A percentile compares a stretch with the other conserved stretches of the same genome.
Conservation (phyloP, 768 basidiomycete genomes). For the Mycena alexandri region DNA sequence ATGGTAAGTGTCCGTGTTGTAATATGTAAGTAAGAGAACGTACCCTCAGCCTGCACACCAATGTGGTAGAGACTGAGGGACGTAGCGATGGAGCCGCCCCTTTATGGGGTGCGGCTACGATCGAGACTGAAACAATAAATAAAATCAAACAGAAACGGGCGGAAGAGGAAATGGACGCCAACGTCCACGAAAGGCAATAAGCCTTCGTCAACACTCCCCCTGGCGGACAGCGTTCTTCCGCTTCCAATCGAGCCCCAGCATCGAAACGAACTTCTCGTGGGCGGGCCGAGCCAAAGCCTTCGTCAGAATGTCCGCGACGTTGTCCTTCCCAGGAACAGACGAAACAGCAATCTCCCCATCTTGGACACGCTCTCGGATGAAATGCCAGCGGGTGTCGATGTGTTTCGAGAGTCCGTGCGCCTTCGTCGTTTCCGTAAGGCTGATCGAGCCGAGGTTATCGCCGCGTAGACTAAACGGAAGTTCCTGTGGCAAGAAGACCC, state of each 20-base stretch:
- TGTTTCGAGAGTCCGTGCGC: slow-evolving; percentile 31
- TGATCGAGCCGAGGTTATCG: too few relatives aligned
- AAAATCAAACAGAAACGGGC: slow-evolving; percentile 1
- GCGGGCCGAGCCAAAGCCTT: slow-evolving; percentile 38
- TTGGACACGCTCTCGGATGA: slow-evolving; percentile 32
- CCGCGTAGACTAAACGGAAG: too few relatives aligned
- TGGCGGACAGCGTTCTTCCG: slow-evolving; percentile 18
- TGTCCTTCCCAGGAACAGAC: slow-evolving; percentile 38
- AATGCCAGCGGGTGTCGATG: slow-evolving; percentile 34
- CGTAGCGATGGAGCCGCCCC: slow-evolving; percentile 4
- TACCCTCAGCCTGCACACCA: slow-evolving; percentile 21
- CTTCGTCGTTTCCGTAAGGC: neutral
- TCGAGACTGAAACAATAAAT: slow-evolving; percentile 11
- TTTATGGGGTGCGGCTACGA: slow-evolving; percentile 9
- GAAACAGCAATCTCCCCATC: slow-evolving; percentile 20
- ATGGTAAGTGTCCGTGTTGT: slow-evolving; percentile 1
- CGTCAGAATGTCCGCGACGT: slow-evolving; percentile 47
- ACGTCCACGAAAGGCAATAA: slow-evolving; percentile 9
- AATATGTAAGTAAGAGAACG: slow-evolving; percentile 4
- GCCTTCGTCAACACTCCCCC: slow-evolving; percentile 19
- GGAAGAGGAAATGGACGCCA: slow-evolving; percentile 1
- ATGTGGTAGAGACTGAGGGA: slow-evolving; percentile 17
- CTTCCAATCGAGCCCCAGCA: slow-evolving; percentile 20
- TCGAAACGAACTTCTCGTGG: slow-evolving; percentile 10
- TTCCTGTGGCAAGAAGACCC: slow-evolving; percentile 19